These are phyloP conservation scores for Hypoxylon cercidicola DNA, from an alignment of 495 filamentous ascomycete genomes.

Conservation along the genomic window DNA sequence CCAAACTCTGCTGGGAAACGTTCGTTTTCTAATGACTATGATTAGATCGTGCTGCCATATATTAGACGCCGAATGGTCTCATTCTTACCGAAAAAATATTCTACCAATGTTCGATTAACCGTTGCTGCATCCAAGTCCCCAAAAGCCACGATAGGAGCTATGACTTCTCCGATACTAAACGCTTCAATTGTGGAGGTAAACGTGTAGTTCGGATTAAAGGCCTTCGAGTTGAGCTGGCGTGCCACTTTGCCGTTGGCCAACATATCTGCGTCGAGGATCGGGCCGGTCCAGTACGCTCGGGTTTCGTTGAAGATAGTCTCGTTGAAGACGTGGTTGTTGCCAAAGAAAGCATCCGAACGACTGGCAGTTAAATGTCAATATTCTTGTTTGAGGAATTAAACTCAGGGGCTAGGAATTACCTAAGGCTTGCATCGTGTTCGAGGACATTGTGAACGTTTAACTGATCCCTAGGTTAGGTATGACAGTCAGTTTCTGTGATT, in stretches of 20 bases:
- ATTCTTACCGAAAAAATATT: constrained; percentile 58
- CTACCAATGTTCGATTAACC: constrained; percentile 49
- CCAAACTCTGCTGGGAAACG: constrained; percentile 32
- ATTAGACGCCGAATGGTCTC: not conserved
- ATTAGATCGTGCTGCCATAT: constrained; percentile 4
- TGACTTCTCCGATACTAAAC: constrained; percentile 57
- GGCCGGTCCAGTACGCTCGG: constrained; percentile 48
- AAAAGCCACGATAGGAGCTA: constrained; percentile 57
- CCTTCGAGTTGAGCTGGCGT: constrained; percentile 52
- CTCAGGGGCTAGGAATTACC: constrained; percentile 36
- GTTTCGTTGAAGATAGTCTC: constrained; percentile 55
- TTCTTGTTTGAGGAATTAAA: not conserved
- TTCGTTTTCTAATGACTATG: constrained; percentile 27
- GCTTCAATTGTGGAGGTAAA: constrained; percentile 48
- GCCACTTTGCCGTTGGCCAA: constrained; percentile 56
- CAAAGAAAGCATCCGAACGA: constrained; percentile 55
- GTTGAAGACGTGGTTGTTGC: constrained; percentile 59
- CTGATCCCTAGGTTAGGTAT: constrained; percentile 40
- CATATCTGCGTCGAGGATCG: constrained; percentile 49
- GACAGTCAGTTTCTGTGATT: not conserved
- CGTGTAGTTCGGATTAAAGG: constrained; percentile 53
- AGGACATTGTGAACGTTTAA: constrained; percentile 58
- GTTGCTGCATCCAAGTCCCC: constrained; percentile 50
- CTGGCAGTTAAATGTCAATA: constrained; percentile 30
- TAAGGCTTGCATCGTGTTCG: constrained; percentile 61